A percentile compares a stretch with the other conserved stretches of the same genome.
phyloP scores from a whole-genome alignment of 495 filamentous ascomycete species.

The Podospora appendiculata region DNA sequence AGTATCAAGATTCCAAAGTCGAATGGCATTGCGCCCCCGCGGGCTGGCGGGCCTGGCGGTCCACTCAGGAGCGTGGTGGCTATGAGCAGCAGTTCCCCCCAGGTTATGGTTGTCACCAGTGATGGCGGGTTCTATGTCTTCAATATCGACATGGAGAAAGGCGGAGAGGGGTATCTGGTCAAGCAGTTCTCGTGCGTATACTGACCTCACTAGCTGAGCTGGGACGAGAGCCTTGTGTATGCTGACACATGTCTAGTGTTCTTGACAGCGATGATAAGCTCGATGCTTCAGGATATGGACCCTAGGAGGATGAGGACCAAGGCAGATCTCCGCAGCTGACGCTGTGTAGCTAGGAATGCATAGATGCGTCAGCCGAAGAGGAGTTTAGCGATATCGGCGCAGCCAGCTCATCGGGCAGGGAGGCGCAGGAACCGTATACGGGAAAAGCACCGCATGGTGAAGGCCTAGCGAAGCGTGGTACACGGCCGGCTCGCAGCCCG shows the following conservation, averaged over 20 bases:
- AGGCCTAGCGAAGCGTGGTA: no score
- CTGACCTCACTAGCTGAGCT: no score
- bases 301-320: slow-evolving; percentile 4
- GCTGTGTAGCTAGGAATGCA: no score
- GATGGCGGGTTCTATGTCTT: slow-evolving; percentile 94
- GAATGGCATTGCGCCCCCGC: neutral
- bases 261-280: slow-evolving; percentile 44
- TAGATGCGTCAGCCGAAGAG: no score
- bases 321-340: no score
- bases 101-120: slow-evolving; percentile 96
- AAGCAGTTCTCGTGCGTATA: slow-evolving; percentile 78
- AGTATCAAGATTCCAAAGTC: slow-evolving; percentile 87
- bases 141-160: slow-evolving; percentile 88
- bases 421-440: no score
- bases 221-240: neutral
- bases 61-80: slow-evolving; percentile 78
- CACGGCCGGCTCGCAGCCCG: no score
- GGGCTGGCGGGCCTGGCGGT: slow-evolving; percentile 12
- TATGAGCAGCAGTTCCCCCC: slow-evolving; percentile 85
- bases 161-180: slow-evolving; percentile 84
- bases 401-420: no score
- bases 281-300: slow-evolving; percentile 33
- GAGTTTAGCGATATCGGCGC: no score
- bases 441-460: no score
- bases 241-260: slow-evolving; percentile 26